Evolutionary conservation across 2,329 filamentous ascomycete species (phyloP).

Genomic region (Neoscytalidium dimidiatum): DNA sequence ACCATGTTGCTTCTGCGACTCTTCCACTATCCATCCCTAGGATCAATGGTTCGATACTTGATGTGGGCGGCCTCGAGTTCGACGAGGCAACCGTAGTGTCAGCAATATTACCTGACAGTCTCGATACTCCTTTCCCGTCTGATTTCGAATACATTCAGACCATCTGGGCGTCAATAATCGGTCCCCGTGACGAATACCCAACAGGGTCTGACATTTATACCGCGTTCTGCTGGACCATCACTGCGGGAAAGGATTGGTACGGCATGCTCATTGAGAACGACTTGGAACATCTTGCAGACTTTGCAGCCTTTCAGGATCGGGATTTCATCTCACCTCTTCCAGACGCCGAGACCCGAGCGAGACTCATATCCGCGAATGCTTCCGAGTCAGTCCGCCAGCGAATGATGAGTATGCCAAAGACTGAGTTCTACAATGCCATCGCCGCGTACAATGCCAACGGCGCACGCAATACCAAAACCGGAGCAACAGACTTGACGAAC

Average conservation of each 20-base stretch:
- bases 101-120: background rate
- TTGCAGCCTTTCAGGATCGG: background rate
- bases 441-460: background rate
- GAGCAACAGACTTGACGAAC: background rate
- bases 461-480: background rate
- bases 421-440: background rate
- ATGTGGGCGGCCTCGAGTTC: background rate
- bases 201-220: background rate
- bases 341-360: background rate
- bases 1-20: background rate
- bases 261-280: conserved; percentile 19
- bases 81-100: background rate
- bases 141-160: background rate
- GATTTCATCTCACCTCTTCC: background rate
- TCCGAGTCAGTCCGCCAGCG: background rate
- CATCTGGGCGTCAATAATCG: background rate
- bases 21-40: background rate
- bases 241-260: conserved; percentile 24
- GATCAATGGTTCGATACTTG: background rate
- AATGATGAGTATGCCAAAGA: background rate
- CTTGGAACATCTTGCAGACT: conserved; percentile 17
- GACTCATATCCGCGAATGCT: background rate
- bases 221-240: conserved; percentile 20
- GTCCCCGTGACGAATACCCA: background rate
- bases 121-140: background rate